Evolutionary conservation across 257 asterid species (phyloP).

Genomic region (Paulownia fortunei): DNA sequence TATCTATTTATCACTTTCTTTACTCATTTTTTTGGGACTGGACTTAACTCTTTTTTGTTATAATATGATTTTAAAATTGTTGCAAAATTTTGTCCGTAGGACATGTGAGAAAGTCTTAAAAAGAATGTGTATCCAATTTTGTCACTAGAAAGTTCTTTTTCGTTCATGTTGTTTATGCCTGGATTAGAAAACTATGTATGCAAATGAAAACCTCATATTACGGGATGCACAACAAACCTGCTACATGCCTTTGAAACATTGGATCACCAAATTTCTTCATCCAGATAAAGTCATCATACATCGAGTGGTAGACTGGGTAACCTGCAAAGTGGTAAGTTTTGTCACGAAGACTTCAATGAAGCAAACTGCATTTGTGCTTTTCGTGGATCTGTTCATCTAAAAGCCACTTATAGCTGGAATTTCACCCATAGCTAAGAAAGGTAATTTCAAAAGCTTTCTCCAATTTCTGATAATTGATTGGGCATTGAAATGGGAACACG

Average conservation of each 20-base stretch:
- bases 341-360: constrained; percentile 14
- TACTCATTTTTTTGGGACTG: too few species aligned
- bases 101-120: too few species aligned
- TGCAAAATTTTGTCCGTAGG: too few species aligned
- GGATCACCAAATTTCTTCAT: constrained; percentile 94
- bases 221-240: constrained; percentile 53
- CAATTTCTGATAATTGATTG: not conserved
- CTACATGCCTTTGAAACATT: constrained; percentile 74
- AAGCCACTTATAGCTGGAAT: not conserved
- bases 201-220: not conserved
- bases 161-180: not conserved
- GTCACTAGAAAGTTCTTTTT: not conserved
- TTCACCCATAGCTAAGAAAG: not conserved
- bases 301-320: constrained; percentile 87
- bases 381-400: not conserved
- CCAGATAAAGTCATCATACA: constrained; percentile 86
- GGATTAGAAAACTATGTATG: not conserved
- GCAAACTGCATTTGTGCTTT: not conserved
- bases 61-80: too few species aligned
- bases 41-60: too few species aligned
- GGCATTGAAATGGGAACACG: not conserved
- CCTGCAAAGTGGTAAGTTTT: constrained; percentile 47
- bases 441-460: not conserved
- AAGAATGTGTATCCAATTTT: not conserved
- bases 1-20: too few species aligned